Conservation (phyloP, 202 grass and related monocot genomes). For the Hordeum pubiflorum region DNA sequence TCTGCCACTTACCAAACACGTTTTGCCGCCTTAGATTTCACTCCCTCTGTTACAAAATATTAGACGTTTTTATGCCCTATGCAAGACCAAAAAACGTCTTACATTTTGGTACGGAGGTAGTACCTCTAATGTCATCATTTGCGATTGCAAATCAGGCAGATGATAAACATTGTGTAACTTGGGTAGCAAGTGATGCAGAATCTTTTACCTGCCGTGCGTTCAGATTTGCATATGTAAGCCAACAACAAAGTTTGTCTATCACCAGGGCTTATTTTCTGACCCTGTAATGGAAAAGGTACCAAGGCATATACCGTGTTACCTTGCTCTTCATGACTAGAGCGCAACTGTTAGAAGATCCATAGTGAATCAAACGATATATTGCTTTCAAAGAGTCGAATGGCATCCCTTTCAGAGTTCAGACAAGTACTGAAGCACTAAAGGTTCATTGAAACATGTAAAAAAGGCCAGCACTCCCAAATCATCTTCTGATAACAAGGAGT, state of each 20-base stretch:
- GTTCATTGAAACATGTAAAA: conserved; percentile 24
- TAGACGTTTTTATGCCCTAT: too few species aligned
- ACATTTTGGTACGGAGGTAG: too few species aligned
- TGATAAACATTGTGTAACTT: neutral
- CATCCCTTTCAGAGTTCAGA: neutral
- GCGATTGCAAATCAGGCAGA: neutral
- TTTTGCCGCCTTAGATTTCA: neutral
- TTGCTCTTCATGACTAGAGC: too few species aligned
- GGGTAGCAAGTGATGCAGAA: neutral
- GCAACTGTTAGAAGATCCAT: too few species aligned
- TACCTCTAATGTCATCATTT: neutral
- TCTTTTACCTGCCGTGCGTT: neutral
- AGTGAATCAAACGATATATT: too few species aligned
- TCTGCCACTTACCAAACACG: neutral
- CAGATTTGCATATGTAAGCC: neutral
- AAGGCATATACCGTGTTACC: too few species aligned
- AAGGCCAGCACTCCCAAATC: conserved; percentile 38
- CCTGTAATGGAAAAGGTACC: neutral
- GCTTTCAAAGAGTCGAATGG: too few species aligned
- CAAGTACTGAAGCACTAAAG: conserved; percentile 12
- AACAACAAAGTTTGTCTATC: neutral
- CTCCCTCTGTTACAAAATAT: too few species aligned
- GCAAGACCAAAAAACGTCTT: too few species aligned
- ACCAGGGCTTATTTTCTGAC: neutral
- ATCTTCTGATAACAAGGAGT: conserved; percentile 78